phyloP scores from a whole-genome alignment of 2,329 filamentous ascomycete species.

The Exserohilum rostratum region DNA sequence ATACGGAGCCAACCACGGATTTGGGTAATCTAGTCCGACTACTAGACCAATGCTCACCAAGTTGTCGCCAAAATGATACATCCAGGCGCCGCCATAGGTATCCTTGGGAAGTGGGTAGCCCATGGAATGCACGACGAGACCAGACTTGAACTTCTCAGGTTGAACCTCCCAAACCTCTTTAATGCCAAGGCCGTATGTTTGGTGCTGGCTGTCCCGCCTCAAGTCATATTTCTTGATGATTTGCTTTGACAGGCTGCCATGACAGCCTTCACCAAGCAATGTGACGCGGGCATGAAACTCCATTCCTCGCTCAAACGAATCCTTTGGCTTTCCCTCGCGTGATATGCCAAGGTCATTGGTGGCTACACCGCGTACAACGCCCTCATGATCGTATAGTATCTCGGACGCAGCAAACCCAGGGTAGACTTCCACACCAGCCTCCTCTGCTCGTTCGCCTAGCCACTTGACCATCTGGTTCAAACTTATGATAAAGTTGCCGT shows the following conservation, averaged over 20 bases:
- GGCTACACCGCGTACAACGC: slow-evolving; percentile 89
- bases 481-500: slow-evolving; percentile 97
- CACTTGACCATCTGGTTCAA: slow-evolving; percentile 95
- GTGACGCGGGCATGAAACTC: slow-evolving; percentile 94
- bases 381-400: slow-evolving; percentile 83
- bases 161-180: slow-evolving; percentile 98
- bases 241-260: slow-evolving; percentile 93
- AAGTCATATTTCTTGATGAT: slow-evolving; percentile 94
- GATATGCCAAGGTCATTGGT: slow-evolving; percentile 92
- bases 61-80: slow-evolving; percentile 99
- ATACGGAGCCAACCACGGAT: slow-evolving; percentile 96
- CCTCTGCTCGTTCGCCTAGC: slow-evolving; percentile 95
- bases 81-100: slow-evolving; percentile 96
- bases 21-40: slow-evolving; percentile 91
- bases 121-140: slow-evolving; percentile 86
- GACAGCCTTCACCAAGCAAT: slow-evolving; percentile 91
- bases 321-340: slow-evolving; percentile 82
- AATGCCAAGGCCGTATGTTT: slow-evolving; percentile 92
- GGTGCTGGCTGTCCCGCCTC: slow-evolving; percentile 83
- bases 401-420: slow-evolving; percentile 95
- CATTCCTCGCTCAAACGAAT: slow-evolving; percentile 94
- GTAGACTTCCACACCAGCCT: slow-evolving; percentile 93
- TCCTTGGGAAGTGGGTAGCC: slow-evolving; percentile 87
- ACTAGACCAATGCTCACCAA: slow-evolving; percentile 91
- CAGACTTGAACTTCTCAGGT: slow-evolving; percentile 88